Percentiles rank a stretch among this genome's conserved stretches.
Evolutionary conservation across 2,329 filamentous ascomycete genomes (phyloP).

Genomic region (Fusarium sp.): DNA sequence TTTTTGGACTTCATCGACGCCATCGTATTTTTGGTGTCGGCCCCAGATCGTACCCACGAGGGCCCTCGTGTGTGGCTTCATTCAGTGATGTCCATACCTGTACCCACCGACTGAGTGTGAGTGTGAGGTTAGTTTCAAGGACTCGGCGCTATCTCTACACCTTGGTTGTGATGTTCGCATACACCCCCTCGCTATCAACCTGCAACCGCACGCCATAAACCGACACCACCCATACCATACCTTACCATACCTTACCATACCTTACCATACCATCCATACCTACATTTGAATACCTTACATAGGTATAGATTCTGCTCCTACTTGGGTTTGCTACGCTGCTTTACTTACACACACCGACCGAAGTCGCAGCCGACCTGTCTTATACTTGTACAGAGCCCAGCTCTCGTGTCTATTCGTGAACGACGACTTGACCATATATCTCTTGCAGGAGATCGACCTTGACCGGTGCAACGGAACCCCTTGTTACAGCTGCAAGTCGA

Average conservation of each 20-base stretch:
- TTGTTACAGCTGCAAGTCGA: constrained; percentile 22
- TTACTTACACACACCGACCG: constrained; percentile 38
- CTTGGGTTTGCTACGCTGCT: constrained; percentile 4
- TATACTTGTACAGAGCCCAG: constrained; percentile 21
- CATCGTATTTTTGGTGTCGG: constrained; percentile 26
- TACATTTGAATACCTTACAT: constrained; percentile 20
- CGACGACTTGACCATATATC: constrained; percentile 22
- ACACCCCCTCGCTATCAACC: constrained; percentile 34
- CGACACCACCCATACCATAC: constrained; percentile 33
- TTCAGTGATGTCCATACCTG: constrained; percentile 17
- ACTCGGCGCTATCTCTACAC: constrained; percentile 34
- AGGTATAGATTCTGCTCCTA: constrained; percentile 19
- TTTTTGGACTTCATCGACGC: constrained; percentile 37
- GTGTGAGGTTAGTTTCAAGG: constrained; percentile 22
- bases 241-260: constrained; percentile 6
- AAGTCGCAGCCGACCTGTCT: constrained; percentile 24
- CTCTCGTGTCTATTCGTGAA: constrained; percentile 19
- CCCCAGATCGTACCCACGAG: constrained; percentile 36
- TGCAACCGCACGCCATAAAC: constrained; percentile 39
- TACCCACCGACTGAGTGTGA: constrained; percentile 2
- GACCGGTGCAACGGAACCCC: constrained; percentile 34
- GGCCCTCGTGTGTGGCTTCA: constrained; percentile 15
- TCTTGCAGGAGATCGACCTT: constrained; percentile 38
- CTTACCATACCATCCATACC: neutral
- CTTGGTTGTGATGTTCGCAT: constrained; percentile 4